phyloP scores from a whole-genome alignment of 1,139 yeast genomes.

The Suhomyces bokatorum region DNA sequence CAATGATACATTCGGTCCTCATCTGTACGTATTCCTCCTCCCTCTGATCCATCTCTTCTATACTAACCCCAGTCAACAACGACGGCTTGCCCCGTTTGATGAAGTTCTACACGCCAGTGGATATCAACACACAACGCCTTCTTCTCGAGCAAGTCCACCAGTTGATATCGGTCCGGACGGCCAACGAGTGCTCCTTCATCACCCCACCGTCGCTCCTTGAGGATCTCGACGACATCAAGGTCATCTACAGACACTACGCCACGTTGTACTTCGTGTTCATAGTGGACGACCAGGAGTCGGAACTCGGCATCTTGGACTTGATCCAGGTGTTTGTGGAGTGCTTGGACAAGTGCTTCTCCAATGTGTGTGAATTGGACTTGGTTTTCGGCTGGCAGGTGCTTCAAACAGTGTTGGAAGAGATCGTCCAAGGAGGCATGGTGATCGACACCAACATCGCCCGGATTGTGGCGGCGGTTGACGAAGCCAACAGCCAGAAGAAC shows the following conservation, averaged over 20 bases:
- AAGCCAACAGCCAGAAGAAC: slow-evolving; percentile 52
- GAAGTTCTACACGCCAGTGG: slow-evolving; percentile 91
- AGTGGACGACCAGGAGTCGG: slow-evolving; percentile 94
- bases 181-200: slow-evolving; percentile 77
- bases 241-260: slow-evolving; percentile 92
- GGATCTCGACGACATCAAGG: slow-evolving; percentile 77
- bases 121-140: slow-evolving; percentile 69
- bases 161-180: slow-evolving; percentile 63
- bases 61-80: slow-evolving; percentile 62
- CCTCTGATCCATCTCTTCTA: background rate
- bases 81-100: slow-evolving; percentile 89
- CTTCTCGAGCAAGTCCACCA: slow-evolving; percentile 75
- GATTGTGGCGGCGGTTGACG: slow-evolving; percentile 80
- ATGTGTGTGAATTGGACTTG: slow-evolving; percentile 92
- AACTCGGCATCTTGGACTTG: slow-evolving; percentile 86
- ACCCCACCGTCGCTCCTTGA: slow-evolving; percentile 78
- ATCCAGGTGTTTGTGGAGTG: slow-evolving; percentile 97
- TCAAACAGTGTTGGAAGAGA: slow-evolving; percentile 88
- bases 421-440: slow-evolving; percentile 98
- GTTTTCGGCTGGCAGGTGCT: slow-evolving; percentile 98
- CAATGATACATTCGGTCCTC: slow-evolving; percentile 86
- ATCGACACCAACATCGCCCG: slow-evolving; percentile 84
- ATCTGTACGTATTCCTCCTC: slow-evolving; percentile 57
- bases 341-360: slow-evolving; percentile 85
- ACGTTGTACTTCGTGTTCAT: slow-evolving; percentile 92